A percentile compares a stretch with the other conserved stretches of the same genome.
These are phyloP conservation scores for Aureobasidium subglaciale DNA, from an alignment of 2,329 filamentous ascomycete genomes.

Conservation along the genomic window DNA sequence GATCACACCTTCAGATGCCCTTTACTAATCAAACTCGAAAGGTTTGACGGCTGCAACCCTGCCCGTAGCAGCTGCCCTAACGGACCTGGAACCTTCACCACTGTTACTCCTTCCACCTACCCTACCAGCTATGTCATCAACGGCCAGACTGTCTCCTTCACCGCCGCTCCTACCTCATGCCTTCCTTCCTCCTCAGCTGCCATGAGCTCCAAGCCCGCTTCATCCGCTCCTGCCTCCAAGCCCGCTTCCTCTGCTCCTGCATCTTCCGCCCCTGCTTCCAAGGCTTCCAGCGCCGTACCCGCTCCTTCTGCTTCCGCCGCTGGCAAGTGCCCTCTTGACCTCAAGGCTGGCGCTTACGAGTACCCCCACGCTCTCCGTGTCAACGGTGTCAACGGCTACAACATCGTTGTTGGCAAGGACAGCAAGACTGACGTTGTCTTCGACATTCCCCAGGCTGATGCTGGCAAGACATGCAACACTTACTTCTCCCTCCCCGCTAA, in stretches of 20 bases:
- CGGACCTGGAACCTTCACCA: neutral
- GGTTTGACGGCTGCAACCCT: neutral
- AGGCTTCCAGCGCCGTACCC: neutral
- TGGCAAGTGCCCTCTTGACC: conserved; percentile 14
- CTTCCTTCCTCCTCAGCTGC: neutral
- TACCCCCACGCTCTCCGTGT: conserved; percentile 13
- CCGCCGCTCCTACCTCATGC: neutral
- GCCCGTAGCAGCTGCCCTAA: neutral
- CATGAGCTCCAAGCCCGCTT: neutral
- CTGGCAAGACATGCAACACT: conserved; percentile 13
- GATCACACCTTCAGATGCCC: too few species aligned
- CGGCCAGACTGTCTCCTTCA: neutral
- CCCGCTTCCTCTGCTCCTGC: neutral
- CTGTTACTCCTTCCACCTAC: conserved; percentile 10
- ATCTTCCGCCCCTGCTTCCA: neutral
- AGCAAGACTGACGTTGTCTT: conserved; percentile 11
- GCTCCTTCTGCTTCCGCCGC: neutral
- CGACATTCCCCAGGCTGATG: conserved; percentile 10
- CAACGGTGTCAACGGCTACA: conserved; percentile 16
- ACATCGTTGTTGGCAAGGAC: neutral
- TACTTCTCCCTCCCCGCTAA: conserved; percentile 7
- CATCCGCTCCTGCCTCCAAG: neutral
- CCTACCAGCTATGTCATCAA: conserved; percentile 1
- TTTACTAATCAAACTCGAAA: too few species aligned
- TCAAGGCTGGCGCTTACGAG: conserved; percentile 4